Evolutionary conservation across 768 basidiomycete genomes (phyloP), one percentile per base, ranked within the genome.

Genomic region (Suillus fuscotomentosus): DNA sequence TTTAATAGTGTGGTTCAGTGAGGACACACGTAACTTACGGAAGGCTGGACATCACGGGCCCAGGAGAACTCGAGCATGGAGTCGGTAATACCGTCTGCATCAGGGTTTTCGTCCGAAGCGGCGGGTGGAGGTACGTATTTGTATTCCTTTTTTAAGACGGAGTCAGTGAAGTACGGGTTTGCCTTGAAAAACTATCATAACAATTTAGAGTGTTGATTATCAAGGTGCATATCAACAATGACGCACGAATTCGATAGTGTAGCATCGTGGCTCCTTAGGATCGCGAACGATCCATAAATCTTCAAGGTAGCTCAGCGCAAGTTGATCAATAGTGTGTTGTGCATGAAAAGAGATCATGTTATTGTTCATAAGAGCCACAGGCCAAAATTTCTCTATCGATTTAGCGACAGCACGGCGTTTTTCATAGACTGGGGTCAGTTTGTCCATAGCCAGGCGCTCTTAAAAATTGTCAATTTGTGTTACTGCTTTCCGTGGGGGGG

Each of bases 221-320:
- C 34, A 15, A 54, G 24, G 61, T 61, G 65, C 55, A 60, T 27
- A 51, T 62, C 60, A 63, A 59, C 60, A 39, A 60, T 24, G 39
- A 86, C 95, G 72, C 76, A 96, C 95, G 78, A 97, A 94, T 81
- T 95, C 90, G 62, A 97, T 76, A 59, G 88, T 90, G 79, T 89
- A 97, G 72, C 88, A 89, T 70, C 95, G 80, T 63, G 88, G 87
- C 75, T 97, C 95, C 50, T 77, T 75, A 48, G 82, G 70, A 72
- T 96, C 88, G 62, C 92, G 86, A 64, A 79, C 82, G 43, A 97
- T 80, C 91, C 94, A 95, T 24, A 97, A 69, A 70, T 97, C 93
- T 72, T 93, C 89, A 64, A 96, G 80, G 75, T 90, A 92, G 75
- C 84, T 88, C 77, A 97, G 77, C 14, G 95, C 95, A 66, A 87